phyloP scores from a whole-genome alignment of 306 rosid species.

The Senna siamea region DNA sequence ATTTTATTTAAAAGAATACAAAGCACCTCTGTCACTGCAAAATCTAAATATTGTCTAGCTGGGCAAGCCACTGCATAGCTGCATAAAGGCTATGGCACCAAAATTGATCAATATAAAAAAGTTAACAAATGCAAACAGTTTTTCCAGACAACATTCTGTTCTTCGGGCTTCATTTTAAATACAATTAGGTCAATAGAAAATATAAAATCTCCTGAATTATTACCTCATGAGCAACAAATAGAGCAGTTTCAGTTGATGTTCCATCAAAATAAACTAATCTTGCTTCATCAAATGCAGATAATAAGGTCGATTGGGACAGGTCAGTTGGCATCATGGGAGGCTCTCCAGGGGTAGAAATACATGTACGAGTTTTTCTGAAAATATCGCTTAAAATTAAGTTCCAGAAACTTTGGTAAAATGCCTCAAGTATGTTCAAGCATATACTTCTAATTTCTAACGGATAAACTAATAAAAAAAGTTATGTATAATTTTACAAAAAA shows the following conservation, averaged over 20 bases:
- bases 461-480: not conserved
- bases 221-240: slow-evolving; percentile 87
- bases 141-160: not conserved
- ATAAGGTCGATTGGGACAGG: slow-evolving; percentile 57
- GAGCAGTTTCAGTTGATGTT: slow-evolving; percentile 67
- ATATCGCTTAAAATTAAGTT: slow-evolving; percentile 32
- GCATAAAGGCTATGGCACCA: not conserved
- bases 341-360: slow-evolving; percentile 82
- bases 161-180: not conserved
- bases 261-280: slow-evolving; percentile 76
- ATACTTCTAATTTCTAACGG: slow-evolving; percentile 16
- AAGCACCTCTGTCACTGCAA: not conserved
- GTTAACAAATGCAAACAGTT: not conserved
- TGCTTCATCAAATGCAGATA: slow-evolving; percentile 76
- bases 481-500: not conserved
- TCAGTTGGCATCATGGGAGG: slow-evolving; percentile 81
- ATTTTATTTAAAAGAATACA: too few species aligned
- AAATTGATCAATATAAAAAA: not conserved
- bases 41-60: not conserved
- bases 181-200: not conserved
- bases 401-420: slow-evolving; percentile 27
- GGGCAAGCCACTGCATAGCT: not conserved
- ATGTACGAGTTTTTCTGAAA: slow-evolving; percentile 84
- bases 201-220: not conserved
- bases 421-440: slow-evolving; percentile 19